Base-by-base conservation (phyloP, 768 basidiomycete genomes). In the Mycena alexandri region DNA sequence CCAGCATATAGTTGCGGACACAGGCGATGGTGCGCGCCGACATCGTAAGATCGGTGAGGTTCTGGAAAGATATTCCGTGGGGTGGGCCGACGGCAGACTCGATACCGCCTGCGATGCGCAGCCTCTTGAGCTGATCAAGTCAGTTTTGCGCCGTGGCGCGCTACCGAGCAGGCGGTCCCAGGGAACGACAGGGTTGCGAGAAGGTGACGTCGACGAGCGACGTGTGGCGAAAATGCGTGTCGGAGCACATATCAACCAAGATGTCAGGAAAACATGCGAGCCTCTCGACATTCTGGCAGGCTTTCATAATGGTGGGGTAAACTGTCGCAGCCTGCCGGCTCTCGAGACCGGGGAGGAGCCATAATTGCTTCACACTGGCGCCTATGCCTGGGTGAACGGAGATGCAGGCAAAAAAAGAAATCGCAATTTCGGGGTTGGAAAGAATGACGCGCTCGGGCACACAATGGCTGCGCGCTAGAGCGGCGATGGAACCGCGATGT, bases 381-480 rank as follows among this genome's bases (percentile, higher is more conserved):
- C 67, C 67, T 8, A 68, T 62, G 7, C 21, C 57, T 0, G 57
- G 52, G 12, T 64, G 58, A 24, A 64, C 67, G 12, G 67, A 60
- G 16, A 68, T 29, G 41, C 67, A 68, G 3, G 38, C 38, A 14
- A 43, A 64, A 33, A 68, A 68, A 5, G 67, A 68, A 17, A 68
- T 60, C 7, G 67, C 62, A 2, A 34, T 36, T 0, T 21, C n/a
- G 25, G 36, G 33, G 25, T 48, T 41, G 5, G 50, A 33, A 0
- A 68, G 21, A 19, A 68, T 14, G 7, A 68, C 57, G 16, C 43
- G 21, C 17, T 60, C 58, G 8, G 67, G 67, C 0, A 68, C 58
- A 5, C 62, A 60, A 19, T 63, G 52, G 36, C 55, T 0, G 22
- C 67, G 67, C 17, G 58, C 67, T 6, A 68, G 36, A 14, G 6